Conservation (phyloP, 2,329 filamentous ascomycete species). For the Colletotrichum filicis region DNA sequence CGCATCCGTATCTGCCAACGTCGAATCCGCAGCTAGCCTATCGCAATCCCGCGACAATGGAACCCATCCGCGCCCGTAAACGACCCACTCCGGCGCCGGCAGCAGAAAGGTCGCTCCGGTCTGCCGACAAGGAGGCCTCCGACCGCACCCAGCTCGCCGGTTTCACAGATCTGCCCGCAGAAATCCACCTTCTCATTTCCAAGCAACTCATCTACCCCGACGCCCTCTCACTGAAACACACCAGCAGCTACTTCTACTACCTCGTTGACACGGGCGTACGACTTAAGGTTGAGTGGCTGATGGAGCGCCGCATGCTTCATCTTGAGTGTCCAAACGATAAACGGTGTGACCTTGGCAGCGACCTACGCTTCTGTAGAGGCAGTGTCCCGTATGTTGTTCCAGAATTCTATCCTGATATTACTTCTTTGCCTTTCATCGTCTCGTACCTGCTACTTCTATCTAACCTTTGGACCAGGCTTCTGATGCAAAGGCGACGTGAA, state of each 20-base stretch:
- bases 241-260: slow-evolving; percentile 69
- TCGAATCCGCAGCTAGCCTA: not conserved
- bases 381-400: slow-evolving; percentile 62
- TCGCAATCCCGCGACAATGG: not conserved
- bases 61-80: not conserved
- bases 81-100: slow-evolving; percentile 20
- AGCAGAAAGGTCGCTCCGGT: not conserved
- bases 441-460: not conserved
- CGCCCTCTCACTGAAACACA: slow-evolving; percentile 76
- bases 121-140: not conserved
- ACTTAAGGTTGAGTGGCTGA: slow-evolving; percentile 76
- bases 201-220: slow-evolving; percentile 74
- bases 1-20: not conserved
- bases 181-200: slow-evolving; percentile 74
- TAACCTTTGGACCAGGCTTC: slow-evolving; percentile 50
- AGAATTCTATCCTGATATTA: too few species aligned
- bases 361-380: slow-evolving; percentile 69
- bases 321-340: slow-evolving; percentile 72
- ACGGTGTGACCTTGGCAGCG: slow-evolving; percentile 68
- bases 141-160: not conserved
- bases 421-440: too few species aligned
- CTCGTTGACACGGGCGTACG: slow-evolving; percentile 73
- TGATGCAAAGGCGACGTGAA: slow-evolving; percentile 69
- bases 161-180: slow-evolving; percentile 68
- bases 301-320: slow-evolving; percentile 70